phyloP scores from a whole-genome alignment of 2,329 filamentous ascomycete species.

The Aspergillus novofumigatus region DNA sequence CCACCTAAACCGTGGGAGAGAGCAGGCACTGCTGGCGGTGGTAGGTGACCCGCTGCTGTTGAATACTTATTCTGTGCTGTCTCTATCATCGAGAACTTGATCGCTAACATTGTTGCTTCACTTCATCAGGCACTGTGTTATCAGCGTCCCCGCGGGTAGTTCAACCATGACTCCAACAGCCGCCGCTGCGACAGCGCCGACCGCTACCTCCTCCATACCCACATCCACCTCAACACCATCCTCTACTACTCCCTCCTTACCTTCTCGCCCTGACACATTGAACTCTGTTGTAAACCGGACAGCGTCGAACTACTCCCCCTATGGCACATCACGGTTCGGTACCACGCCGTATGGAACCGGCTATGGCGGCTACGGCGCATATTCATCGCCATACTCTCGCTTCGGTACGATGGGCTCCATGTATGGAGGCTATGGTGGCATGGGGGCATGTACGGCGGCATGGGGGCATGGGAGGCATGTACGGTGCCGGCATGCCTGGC shows the following conservation, averaged over 20 bases:
- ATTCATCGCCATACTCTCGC: constrained; percentile 55
- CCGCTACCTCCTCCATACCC: constrained; percentile 40
- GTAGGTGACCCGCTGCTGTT: constrained; percentile 39
- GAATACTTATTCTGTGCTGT: constrained; percentile 3
- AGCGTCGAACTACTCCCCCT: constrained; percentile 72
- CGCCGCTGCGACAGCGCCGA: constrained; percentile 37
- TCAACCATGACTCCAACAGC: constrained; percentile 31
- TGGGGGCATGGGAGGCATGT: constrained; percentile 47
- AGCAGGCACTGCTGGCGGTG: constrained; percentile 56
- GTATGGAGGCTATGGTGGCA: constrained; percentile 37
- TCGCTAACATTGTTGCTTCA: not conserved
- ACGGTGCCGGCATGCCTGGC: constrained; percentile 49
- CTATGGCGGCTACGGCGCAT: constrained; percentile 49
- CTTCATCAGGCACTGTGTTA: constrained; percentile 22
- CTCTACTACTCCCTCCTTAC: constrained; percentile 62
- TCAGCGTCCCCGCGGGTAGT: constrained; percentile 20
- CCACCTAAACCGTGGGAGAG: constrained; percentile 98
- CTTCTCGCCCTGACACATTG: constrained; percentile 74
- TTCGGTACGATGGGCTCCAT: constrained; percentile 46
- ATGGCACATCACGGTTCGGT: constrained; percentile 55
- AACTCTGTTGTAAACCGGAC: constrained; percentile 80
- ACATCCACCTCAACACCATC: constrained; percentile 30
- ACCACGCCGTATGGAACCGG: constrained; percentile 44
- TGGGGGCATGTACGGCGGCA: constrained; percentile 46
- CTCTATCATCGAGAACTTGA: not conserved